Base-by-base conservation (phyloP, 2,329 filamentous ascomycete species). In the Trichoderma sp. region DNA sequence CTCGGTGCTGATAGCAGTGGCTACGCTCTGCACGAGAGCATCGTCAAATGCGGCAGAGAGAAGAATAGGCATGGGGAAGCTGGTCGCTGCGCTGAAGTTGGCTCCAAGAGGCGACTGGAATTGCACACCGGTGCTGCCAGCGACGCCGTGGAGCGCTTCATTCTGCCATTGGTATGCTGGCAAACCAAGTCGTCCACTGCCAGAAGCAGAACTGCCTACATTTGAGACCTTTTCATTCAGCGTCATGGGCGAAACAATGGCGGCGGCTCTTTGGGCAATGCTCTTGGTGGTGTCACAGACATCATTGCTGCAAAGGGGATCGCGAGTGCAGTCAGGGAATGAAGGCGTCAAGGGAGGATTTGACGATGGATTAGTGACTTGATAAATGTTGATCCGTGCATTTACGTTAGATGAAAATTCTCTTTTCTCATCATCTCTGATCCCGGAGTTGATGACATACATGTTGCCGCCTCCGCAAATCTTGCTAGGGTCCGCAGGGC, bases 31-130 rank as follows among this genome's bases (percentile, higher is more conserved):
- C 77, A 93, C 89, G 38, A 93, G 82, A 0, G 87, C 87, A 77
- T 92, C 90, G 77, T 93, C 91, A 77, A 93, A 91, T 0, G 91
- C 88, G 0, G 91, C 90, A 27, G 88, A 88, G 78, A 91, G 88
- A 2, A 89, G 82, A 69, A 94, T 91, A 0, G 91, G 91, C 80
- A 89, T 88, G 0, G 92, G 91, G 79, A 93, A 93, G 0, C 89
- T 91, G 0, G 92, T 93, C 0, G 91, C 89, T 79, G 88, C 89
- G 77, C 85, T 88, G 80, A 87, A 93, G 21, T 76, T 62, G 53
- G 50, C 67, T 29, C 69, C 73, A 79, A 80, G 18, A 83, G 85
- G 78, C 2, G 29, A 41, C 59, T 78, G 66, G 67, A 78, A 75
- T 8, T 76, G 68, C 16, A 90, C 89, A 0, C 90, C 91, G 0